Evolutionary conservation across 2,329 filamentous ascomycete genomes (phyloP).

Genomic region (Acarospora socialis): DNA sequence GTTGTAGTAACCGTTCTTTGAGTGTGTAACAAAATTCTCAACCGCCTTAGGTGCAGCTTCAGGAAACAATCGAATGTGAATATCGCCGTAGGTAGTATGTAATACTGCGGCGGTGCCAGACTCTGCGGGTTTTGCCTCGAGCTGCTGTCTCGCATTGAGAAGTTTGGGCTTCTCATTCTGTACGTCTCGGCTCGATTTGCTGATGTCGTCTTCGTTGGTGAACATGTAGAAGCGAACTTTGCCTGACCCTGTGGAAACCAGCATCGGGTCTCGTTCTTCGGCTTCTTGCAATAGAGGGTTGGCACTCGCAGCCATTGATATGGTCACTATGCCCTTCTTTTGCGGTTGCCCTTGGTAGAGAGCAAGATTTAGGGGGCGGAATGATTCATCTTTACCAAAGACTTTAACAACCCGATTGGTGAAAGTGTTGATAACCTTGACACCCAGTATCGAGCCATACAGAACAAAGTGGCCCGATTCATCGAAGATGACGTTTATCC

Average conservation of each 20-base stretch:
- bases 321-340: slow-evolving; percentile 82
- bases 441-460: slow-evolving; percentile 81
- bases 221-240: slow-evolving; percentile 98
- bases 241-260: slow-evolving; percentile 67
- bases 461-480: slow-evolving; percentile 91
- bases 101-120: slow-evolving; percentile 68
- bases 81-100: slow-evolving; percentile 89
- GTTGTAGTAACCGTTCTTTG: slow-evolving; percentile 87
- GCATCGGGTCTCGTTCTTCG: slow-evolving; percentile 76
- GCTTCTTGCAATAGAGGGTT: slow-evolving; percentile 90
- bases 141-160: slow-evolving; percentile 34
- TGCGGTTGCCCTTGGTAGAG: slow-evolving; percentile 92
- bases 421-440: slow-evolving; percentile 91
- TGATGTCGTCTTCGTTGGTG: slow-evolving; percentile 73
- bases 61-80: slow-evolving; percentile 83
- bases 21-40: slow-evolving; percentile 92
- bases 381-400: slow-evolving; percentile 79
- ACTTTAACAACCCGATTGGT: slow-evolving; percentile 86
- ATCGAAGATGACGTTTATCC: slow-evolving; percentile 82
- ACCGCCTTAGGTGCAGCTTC: slow-evolving; percentile 87
- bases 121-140: slow-evolving; percentile 49
- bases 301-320: slow-evolving; percentile 90
- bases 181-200: slow-evolving; percentile 73
- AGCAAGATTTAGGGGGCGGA: slow-evolving; percentile 67
- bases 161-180: slow-evolving; percentile 85